Conservation (phyloP, 2,329 filamentous ascomycete species). For the Talaromyces sp. region DNA sequence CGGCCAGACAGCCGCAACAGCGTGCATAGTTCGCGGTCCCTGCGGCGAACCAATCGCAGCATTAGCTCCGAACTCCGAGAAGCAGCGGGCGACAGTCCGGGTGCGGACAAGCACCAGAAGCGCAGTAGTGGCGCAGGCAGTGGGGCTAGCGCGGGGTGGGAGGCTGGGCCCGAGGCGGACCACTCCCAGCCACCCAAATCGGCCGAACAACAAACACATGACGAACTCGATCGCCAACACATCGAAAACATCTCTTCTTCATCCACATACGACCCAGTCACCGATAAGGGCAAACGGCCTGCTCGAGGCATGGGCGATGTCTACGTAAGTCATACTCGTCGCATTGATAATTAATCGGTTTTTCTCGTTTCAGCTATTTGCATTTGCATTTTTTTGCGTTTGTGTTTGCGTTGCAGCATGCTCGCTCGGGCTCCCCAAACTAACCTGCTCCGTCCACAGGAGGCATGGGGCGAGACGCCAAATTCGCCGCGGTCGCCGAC, state of each 20-base stretch:
- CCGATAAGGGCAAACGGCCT: constrained; percentile 81
- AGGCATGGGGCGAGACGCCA: constrained; percentile 85
- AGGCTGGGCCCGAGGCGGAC: background rate
- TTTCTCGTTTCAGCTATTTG: constrained; percentile 17
- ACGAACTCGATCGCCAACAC: constrained; percentile 19
- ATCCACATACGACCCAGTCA: constrained; percentile 65
- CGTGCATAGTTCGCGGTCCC: constrained; percentile 53
- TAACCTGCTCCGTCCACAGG: constrained; percentile 49
- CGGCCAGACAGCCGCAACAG: constrained; percentile 47
- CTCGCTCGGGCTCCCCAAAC: constrained; percentile 12
- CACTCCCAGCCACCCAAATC: constrained; percentile 24
- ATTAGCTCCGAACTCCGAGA: constrained; percentile 70
- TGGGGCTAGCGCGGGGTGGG: constrained; percentile 7
- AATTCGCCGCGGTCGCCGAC: constrained; percentile 85
- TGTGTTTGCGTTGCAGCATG: constrained; percentile 13
- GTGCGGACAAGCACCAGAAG: background rate
- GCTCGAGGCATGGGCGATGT: constrained; percentile 85
- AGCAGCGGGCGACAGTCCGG: constrained; percentile 21
- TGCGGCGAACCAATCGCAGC: constrained; percentile 63
- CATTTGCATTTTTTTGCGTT: constrained; percentile 14
- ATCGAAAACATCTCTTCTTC: constrained; percentile 41
- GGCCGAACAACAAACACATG: constrained; percentile 8
- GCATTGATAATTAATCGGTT: constrained; percentile 13
- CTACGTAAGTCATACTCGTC: constrained; percentile 64
- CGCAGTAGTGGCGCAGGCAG: constrained; percentile 3